Percentiles rank a stretch among this genome's conserved stretches.
Conservation (phyloP, 805 yeast genomes). For the Metschnikowia anglica region DNA sequence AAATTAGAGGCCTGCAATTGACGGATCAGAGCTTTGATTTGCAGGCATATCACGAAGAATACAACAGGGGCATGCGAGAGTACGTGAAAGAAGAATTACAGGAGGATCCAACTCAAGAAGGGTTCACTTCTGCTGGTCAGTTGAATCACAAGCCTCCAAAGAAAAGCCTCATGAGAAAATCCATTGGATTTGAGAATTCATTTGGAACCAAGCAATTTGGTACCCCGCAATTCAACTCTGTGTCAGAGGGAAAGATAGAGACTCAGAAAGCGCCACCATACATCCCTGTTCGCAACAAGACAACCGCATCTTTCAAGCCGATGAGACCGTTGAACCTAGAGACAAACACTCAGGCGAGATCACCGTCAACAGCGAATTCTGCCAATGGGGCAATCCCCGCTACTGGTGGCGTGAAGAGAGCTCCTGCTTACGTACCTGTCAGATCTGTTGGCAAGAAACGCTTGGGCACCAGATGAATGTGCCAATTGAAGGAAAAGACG, state of each 20-base stretch:
- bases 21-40: conserved; percentile 8
- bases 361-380: no score
- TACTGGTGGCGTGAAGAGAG: conserved; percentile 18
- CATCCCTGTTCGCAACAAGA: conserved; percentile 4
- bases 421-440: conserved; percentile 37
- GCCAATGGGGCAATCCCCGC: not conserved
- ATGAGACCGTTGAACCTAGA: not conserved
- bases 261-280: conserved; percentile 10
- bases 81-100: conserved; percentile 7
- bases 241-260: not conserved
- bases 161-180: not conserved
- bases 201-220: no score
- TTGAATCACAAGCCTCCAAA: conserved; percentile 3
- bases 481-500: not conserved
- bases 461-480: conserved; percentile 13
- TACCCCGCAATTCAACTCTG: no score
- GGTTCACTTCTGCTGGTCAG: conserved; percentile 11
- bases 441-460: conserved; percentile 20
- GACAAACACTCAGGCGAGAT: not conserved
- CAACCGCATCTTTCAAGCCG: not conserved
- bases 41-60: conserved; percentile 1
- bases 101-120: not conserved
- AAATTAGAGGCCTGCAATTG: conserved; percentile 11
- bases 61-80: conserved; percentile 6
- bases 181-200: not conserved